phyloP scores from a whole-genome alignment of 352 stramenopile species.

The Thraustochytrium striatum region DNA sequence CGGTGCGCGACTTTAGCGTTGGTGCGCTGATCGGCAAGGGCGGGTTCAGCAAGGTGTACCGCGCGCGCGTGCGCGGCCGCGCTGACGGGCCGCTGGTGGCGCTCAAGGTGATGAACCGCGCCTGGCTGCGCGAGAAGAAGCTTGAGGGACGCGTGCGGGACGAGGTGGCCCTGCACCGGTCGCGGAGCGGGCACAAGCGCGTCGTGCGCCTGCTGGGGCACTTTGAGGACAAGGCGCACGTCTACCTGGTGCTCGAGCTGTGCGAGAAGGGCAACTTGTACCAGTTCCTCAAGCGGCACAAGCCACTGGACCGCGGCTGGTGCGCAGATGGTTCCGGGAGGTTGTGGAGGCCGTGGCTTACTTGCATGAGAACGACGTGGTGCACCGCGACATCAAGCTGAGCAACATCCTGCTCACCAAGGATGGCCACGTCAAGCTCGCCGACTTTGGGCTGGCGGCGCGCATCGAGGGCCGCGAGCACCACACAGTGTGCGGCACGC shows the following conservation, averaged over 20 bases:
- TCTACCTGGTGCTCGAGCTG: slow-evolving; percentile 46
- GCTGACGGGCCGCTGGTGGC: not conserved
- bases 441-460: slow-evolving; percentile 62
- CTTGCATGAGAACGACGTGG: slow-evolving; percentile 47
- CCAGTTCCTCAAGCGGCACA: slow-evolving; percentile 45
- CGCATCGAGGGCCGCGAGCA: slow-evolving; percentile 43
- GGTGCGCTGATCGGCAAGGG: slow-evolving; percentile 46
- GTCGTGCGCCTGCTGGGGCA: slow-evolving; percentile 26
- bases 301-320: slow-evolving; percentile 15
- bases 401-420: slow-evolving; percentile 67
- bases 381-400: slow-evolving; percentile 51
- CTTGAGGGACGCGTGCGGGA: slow-evolving; percentile 17
- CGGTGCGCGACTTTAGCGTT: slow-evolving; percentile 45
- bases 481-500: slow-evolving; percentile 51
- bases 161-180: slow-evolving; percentile 34
- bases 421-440: slow-evolving; percentile 66
- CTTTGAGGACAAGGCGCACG: slow-evolving; percentile 36
- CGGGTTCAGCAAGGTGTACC: slow-evolving; percentile 48
- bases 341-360: slow-evolving; percentile 44
- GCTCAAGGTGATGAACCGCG: slow-evolving; percentile 39
- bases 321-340: slow-evolving; percentile 33
- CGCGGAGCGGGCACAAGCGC: slow-evolving; percentile 21
- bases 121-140: slow-evolving; percentile 43
- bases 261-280: slow-evolving; percentile 47
- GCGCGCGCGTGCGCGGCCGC: not conserved